Percentiles rank a stretch among this genome's conserved stretches.
Conservation (phyloP, 2,329 filamentous ascomycete species). For the Phaeosphaeriaceae sp. region DNA sequence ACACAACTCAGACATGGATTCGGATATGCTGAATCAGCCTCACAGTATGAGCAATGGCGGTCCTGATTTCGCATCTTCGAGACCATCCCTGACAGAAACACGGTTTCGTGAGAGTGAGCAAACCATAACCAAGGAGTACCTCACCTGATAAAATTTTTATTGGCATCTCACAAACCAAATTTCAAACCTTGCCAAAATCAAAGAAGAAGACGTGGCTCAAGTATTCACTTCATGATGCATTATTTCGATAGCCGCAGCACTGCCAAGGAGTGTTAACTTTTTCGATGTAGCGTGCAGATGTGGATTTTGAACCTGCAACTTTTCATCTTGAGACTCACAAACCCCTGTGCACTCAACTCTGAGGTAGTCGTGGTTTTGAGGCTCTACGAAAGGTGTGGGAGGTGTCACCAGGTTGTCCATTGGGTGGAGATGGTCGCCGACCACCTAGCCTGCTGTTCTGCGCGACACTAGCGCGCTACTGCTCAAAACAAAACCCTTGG, state of each 20-base stretch:
- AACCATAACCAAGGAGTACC: conserved; percentile 26
- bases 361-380: conserved; percentile 4
- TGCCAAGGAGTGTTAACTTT: conserved; percentile 3
- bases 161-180: too few relatives aligned
- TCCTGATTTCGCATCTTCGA: conserved; percentile 11
- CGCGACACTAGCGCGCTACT: conserved; percentile 6
- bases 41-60: conserved; percentile 24
- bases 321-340: conserved; percentile 3
- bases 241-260: too few relatives aligned
- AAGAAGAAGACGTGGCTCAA: too few relatives aligned
- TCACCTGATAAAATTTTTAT: conserved; percentile 11
- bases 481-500: conserved; percentile 1
- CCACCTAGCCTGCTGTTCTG: conserved; percentile 25
- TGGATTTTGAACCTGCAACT: neutral
- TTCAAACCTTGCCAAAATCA: too few relatives aligned
- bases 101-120: conserved; percentile 34
- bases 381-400: conserved; percentile 7
- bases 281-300: conserved; percentile 1
- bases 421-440: conserved; percentile 31
- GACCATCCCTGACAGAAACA: conserved; percentile 25
- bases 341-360: conserved; percentile 2
- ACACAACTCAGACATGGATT: conserved; percentile 16
- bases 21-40: conserved; percentile 23
- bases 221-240: too few relatives aligned
- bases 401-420: conserved; percentile 16